Evolutionary conservation across 768 basidiomycete genomes (phyloP).

Genomic region (Auriscalpium vulgare): DNA sequence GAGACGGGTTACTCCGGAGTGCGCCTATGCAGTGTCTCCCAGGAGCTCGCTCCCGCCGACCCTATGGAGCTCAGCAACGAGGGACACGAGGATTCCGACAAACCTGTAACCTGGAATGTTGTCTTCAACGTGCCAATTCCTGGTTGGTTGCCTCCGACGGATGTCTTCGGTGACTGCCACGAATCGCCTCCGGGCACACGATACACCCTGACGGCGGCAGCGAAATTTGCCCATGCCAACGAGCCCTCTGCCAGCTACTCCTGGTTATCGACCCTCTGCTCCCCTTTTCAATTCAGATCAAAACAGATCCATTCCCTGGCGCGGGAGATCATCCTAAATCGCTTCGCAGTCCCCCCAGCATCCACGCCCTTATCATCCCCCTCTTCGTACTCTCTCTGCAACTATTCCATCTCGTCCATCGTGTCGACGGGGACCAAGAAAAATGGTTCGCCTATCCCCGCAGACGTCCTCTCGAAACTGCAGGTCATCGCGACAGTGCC

Average conservation of each 20-base stretch:
- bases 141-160: constrained; percentile 76
- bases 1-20: constrained; percentile 58
- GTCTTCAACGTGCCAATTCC: constrained; percentile 80
- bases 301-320: constrained; percentile 33
- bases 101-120: constrained; percentile 64
- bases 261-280: constrained; percentile 46
- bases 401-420: constrained; percentile 23
- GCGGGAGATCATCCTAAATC: constrained; percentile 39
- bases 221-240: constrained; percentile 44
- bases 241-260: constrained; percentile 31
- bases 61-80: constrained; percentile 59
- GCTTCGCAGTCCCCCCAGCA: constrained; percentile 36
- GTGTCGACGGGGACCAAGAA: constrained; percentile 4
- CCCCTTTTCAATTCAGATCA: constrained; percentile 42
- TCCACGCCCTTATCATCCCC: constrained; percentile 24
- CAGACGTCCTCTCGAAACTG: constrained; percentile 50
- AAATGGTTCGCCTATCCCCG: constrained; percentile 32
- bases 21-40: constrained; percentile 60
- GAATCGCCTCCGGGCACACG: constrained; percentile 44
- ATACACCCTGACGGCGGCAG: constrained; percentile 63
- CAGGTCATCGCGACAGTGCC: constrained; percentile 61
- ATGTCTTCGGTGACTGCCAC: constrained; percentile 32
- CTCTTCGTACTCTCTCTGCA: constrained; percentile 27
- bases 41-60: constrained; percentile 48
- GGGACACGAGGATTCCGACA: constrained; percentile 46